phyloP scores from a whole-genome alignment of 208 protist genomes.

The Trypanosoma vivax region DNA sequence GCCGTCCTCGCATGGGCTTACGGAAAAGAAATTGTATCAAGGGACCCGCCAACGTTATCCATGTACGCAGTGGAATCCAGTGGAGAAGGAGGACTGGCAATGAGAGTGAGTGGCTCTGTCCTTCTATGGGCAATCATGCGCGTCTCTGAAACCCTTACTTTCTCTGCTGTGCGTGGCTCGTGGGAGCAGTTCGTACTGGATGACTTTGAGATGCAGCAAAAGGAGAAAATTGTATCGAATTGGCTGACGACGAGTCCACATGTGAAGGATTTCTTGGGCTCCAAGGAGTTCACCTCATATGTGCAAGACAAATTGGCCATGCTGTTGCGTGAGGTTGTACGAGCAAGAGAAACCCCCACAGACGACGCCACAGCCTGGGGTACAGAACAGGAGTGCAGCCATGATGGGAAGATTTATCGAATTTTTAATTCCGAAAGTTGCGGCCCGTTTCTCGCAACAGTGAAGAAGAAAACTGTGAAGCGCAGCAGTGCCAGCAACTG shows the following conservation, averaged over 20 bases:
- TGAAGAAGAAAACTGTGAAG: conserved; percentile 24
- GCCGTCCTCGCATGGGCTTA: conserved; percentile 25
- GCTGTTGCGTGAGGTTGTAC: conserved; percentile 56
- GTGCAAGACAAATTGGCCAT: conserved; percentile 36
- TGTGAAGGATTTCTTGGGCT: conserved; percentile 32
- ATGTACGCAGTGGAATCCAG: conserved; percentile 29
- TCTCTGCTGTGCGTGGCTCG: conserved; percentile 20
- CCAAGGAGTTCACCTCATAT: conserved; percentile 22
- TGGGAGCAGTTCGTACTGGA: conserved; percentile 61
- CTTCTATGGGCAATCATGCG: conserved; percentile 36
- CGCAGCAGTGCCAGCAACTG: background rate
- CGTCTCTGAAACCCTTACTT: conserved; percentile 24
- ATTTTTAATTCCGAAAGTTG: conserved; percentile 60
- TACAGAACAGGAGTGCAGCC: conserved; percentile 33
- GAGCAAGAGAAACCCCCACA: conserved; percentile 36
- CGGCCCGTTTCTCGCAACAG: conserved; percentile 63
- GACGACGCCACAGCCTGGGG: conserved; percentile 32
- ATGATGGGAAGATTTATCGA: conserved; percentile 65
- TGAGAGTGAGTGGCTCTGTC: conserved; percentile 30
- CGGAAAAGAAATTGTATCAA: conserved; percentile 16
- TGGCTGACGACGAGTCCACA: conserved; percentile 31
- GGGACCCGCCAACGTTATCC: conserved; percentile 18
- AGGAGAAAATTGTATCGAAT: conserved; percentile 29
- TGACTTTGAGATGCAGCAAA: conserved; percentile 30
- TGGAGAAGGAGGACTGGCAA: conserved; percentile 28